Percentiles rank a stretch among this genome's conserved stretches.
Conservation (phyloP, 139 green algal genomes). For the Tetraselmis chui region DNA sequence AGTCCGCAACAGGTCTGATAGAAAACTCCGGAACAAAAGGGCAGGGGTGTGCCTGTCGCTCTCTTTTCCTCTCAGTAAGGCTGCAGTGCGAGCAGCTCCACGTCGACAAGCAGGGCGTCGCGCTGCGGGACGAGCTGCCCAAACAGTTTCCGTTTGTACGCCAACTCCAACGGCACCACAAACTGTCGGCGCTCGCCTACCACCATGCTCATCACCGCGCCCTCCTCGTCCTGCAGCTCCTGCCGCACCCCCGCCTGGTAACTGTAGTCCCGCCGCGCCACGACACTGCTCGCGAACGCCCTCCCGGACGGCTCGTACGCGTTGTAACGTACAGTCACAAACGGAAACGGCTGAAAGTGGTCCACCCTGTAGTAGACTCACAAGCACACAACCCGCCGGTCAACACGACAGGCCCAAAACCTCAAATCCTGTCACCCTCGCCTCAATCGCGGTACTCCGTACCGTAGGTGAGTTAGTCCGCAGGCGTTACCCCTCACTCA, state of each 20-base stretch:
- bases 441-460: too few relatives aligned
- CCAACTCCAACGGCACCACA: constrained; percentile 17
- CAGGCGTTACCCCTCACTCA: too few relatives aligned
- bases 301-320: background rate
- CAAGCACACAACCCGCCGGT: too few relatives aligned
- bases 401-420: too few relatives aligned
- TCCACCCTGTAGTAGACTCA: background rate
- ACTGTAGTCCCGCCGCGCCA: background rate
- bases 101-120: constrained; percentile 20
- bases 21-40: too few relatives aligned
- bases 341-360: background rate
- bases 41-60: too few relatives aligned
- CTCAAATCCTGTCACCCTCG: too few relatives aligned
- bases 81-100: constrained; percentile 15
- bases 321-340: background rate
- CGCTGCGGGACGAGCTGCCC: constrained; percentile 9
- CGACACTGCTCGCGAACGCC: background rate
- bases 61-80: too few relatives aligned
- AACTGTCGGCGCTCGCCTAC: constrained; percentile 27
- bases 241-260: constrained; percentile 28
- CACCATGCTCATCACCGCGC: constrained; percentile 24
- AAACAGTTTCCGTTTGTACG: constrained; percentile 22
- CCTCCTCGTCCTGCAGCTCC: constrained; percentile 26
- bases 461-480: too few relatives aligned
- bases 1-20: too few relatives aligned